phyloP scores from a whole-genome alignment of 2,329 filamentous ascomycete genomes.

The Diaporthe humulicola region DNA sequence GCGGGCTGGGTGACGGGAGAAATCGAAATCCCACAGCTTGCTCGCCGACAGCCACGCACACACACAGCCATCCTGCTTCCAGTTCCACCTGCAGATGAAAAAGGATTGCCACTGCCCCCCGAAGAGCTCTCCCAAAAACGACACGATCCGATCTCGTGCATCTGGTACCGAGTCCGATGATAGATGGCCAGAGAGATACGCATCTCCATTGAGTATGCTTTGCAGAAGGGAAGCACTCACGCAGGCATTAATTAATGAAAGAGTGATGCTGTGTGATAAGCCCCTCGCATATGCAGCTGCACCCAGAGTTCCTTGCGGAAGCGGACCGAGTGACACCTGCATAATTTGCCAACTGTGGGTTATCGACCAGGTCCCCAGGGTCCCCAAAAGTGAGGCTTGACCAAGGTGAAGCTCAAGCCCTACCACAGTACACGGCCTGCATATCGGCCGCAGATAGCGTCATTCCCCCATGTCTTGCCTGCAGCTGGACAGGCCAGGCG shows the following conservation, averaged over 20 bases:
- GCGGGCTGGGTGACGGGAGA: constrained; percentile 21
- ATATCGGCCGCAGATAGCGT: constrained; percentile 37
- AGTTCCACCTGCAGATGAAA: not conserved
- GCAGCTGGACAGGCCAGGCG: constrained; percentile 25
- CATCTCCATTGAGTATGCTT: constrained; percentile 6
- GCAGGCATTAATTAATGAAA: constrained; percentile 25
- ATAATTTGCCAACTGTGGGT: constrained; percentile 38
- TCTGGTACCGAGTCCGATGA: constrained; percentile 15
- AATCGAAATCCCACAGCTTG: constrained; percentile 13
- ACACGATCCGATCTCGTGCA: constrained; percentile 2
- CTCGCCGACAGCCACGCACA: constrained; percentile 4
- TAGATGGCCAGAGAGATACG: not conserved
- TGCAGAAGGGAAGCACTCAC: not conserved
- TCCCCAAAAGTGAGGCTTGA: constrained; percentile 35
- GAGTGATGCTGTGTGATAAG: constrained; percentile 33
- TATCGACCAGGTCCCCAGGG: constrained; percentile 15
- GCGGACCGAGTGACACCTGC: constrained; percentile 41
- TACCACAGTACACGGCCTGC: constrained; percentile 25
- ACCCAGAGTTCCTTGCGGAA: constrained; percentile 36
- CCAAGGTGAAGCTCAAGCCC: constrained; percentile 18
- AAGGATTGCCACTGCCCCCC: not conserved
- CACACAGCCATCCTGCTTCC: not conserved
- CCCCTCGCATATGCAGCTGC: constrained; percentile 39
- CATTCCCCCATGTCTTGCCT: constrained; percentile 13
- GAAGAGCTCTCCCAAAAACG: constrained; percentile 11